Conservation (phyloP, 2,329 filamentous ascomycete genomes). For the Penicillium sp. region DNA sequence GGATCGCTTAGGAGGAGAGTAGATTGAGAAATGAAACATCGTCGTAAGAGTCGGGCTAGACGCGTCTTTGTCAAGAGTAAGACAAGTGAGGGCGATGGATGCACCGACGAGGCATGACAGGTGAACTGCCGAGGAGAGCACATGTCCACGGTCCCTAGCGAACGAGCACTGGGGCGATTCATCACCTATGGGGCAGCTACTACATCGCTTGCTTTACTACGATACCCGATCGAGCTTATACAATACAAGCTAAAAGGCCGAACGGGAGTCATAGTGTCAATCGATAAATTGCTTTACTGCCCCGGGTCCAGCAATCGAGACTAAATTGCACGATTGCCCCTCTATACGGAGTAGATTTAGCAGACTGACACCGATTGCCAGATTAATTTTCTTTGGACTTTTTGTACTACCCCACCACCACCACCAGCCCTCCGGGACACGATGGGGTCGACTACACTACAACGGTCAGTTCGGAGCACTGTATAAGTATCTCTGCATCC, state of each 20-base stretch:
- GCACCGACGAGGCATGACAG: not conserved
- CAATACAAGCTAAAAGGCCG: not conserved
- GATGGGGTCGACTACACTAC: not conserved
- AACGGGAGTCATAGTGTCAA: not conserved
- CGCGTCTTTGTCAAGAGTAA: not conserved
- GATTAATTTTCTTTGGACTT: not conserved
- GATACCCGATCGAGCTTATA: not conserved
- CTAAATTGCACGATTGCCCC: not conserved
- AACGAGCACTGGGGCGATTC: no score
- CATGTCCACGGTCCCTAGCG: not conserved
- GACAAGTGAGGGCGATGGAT: not conserved
- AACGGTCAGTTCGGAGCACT: no score
- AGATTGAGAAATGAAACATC: not conserved
- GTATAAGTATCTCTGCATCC: not conserved
- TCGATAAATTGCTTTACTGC: not conserved
- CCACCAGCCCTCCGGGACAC: not conserved
- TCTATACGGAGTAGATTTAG: not conserved
- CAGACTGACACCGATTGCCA: not conserved
- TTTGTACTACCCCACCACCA: not conserved
- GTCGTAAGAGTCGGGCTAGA: not conserved
- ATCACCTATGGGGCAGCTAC: not conserved
- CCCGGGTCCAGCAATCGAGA: not conserved
- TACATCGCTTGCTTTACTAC: not conserved
- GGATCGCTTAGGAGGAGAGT: not conserved
- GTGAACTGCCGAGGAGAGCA: constrained; percentile 7